These are phyloP conservation scores for Colletotrichum noveboracense DNA, from an alignment of 2,329 filamentous ascomycete species.

Conservation along the genomic window DNA sequence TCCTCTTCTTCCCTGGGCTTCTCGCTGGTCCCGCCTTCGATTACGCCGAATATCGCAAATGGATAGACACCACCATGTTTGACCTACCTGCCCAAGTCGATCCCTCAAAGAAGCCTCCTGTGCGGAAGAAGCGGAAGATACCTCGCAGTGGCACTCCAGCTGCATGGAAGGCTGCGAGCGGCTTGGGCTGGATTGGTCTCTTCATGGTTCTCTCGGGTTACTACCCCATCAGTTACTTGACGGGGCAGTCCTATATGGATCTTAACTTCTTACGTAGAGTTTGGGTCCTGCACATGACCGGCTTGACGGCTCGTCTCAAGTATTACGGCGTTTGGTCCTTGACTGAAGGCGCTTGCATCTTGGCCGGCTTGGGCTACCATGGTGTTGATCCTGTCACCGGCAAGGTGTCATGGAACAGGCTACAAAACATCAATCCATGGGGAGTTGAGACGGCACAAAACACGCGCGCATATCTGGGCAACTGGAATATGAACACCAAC, in stretches of 20 bases:
- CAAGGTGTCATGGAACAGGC: constrained; percentile 84
- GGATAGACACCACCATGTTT: constrained; percentile 96
- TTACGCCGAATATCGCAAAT: constrained; percentile 88
- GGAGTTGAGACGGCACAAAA: constrained; percentile 91
- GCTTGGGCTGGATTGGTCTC: constrained; percentile 78
- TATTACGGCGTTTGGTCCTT: constrained; percentile 97
- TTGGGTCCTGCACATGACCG: constrained; percentile 83
- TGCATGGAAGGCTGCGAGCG: constrained; percentile 73
- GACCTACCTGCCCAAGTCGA: constrained; percentile 82
- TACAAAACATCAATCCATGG: constrained; percentile 88
- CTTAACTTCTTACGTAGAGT: constrained; percentile 76
- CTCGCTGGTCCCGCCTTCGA: constrained; percentile 94
- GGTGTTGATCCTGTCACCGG: constrained; percentile 86
- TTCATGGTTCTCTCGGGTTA: constrained; percentile 76
- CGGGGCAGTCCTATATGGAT: constrained; percentile 69
- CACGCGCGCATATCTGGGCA: constrained; percentile 86
- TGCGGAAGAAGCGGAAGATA: constrained; percentile 89
- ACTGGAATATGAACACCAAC: constrained; percentile 99
- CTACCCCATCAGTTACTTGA: constrained; percentile 69
- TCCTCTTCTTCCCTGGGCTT: constrained; percentile 92
- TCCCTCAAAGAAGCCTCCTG: constrained; percentile 82
- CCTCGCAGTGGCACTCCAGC: constrained; percentile 90
- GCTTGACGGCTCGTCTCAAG: constrained; percentile 82
- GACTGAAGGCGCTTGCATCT: constrained; percentile 92
- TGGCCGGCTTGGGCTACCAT: constrained; percentile 93